phyloP scores from a whole-genome alignment of 1,139 yeast genomes.

The Suhomyces bokatorum region DNA sequence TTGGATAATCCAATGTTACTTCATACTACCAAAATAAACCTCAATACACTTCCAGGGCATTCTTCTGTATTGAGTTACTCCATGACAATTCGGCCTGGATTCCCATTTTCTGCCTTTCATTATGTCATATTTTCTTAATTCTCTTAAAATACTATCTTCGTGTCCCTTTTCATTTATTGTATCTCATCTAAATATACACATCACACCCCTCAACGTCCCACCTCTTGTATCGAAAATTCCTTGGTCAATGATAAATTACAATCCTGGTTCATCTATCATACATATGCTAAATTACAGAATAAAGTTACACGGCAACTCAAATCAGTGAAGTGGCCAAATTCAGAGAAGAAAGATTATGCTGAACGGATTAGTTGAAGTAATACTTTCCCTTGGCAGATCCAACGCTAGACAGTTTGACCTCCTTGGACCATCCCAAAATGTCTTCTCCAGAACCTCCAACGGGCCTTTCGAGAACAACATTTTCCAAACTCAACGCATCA shows the following conservation, averaged over 20 bases:
- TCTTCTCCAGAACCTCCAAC: conserved; percentile 69
- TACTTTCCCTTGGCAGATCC: conserved; percentile 10
- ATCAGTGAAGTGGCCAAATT: background rate
- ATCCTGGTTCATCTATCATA: conserved; percentile 3
- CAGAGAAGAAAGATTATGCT: background rate
- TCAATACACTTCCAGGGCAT: too few species aligned
- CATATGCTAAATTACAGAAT: conserved; percentile 8
- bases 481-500: conserved; percentile 28
- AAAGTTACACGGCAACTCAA: conserved; percentile 3
- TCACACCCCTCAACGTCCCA: too few species aligned
- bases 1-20: too few species aligned
- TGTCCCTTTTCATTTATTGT: too few species aligned
- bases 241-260: background rate
- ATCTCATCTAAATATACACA: too few species aligned
- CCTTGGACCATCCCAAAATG: conserved; percentile 71
- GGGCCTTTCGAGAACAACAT: conserved; percentile 34
- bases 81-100: too few species aligned
- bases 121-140: too few species aligned
- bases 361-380: conserved; percentile 5
- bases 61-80: too few species aligned
- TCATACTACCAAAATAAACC: too few species aligned
- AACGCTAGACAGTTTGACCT: conserved; percentile 14
- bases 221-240: background rate
- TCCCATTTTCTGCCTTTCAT: too few species aligned
- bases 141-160: too few species aligned